Evolutionary conservation across 164 flowering plant genomes (phyloP).

Genomic region (Chimonanthus salicifolius): DNA sequence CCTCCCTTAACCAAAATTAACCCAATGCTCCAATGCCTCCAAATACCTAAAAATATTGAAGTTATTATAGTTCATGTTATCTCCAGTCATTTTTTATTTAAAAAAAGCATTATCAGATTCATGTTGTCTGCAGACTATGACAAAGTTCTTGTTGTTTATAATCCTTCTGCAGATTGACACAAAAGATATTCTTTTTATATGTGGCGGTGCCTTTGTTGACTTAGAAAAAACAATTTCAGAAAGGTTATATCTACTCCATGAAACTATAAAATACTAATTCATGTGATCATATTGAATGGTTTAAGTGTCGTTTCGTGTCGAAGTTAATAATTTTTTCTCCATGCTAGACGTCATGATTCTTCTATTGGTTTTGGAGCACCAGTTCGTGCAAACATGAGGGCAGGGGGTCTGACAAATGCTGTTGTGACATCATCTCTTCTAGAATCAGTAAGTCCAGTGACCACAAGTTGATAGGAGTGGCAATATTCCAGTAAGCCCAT

Average conservation of each 20-base stretch:
- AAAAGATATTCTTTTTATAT: constrained; percentile 90
- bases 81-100: neutral
- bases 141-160: neutral
- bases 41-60: no score
- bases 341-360: constrained; percentile 83
- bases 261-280: neutral
- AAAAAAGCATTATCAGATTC: neutral
- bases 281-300: neutral
- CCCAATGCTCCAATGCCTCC: no score
- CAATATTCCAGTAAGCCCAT: neutral
- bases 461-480: neutral
- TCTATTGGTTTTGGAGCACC: constrained; percentile 98
- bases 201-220: constrained; percentile 95
- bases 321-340: constrained; percentile 12
- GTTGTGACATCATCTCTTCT: constrained; percentile 68
- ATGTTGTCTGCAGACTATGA: neutral
- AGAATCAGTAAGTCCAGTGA: constrained; percentile 63
- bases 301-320: neutral
- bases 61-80: neutral
- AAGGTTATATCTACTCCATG: constrained; percentile 39
- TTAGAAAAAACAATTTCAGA: constrained; percentile 94
- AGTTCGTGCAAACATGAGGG: constrained; percentile 88
- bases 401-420: constrained; percentile 56
- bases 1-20: no score
- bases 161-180: constrained; percentile 72